A percentile compares a stretch with the other conserved stretches of the same genome.
Evolutionary conservation across 768 basidiomycete species (phyloP).

Genomic region (Tylopilus balloui): DNA sequence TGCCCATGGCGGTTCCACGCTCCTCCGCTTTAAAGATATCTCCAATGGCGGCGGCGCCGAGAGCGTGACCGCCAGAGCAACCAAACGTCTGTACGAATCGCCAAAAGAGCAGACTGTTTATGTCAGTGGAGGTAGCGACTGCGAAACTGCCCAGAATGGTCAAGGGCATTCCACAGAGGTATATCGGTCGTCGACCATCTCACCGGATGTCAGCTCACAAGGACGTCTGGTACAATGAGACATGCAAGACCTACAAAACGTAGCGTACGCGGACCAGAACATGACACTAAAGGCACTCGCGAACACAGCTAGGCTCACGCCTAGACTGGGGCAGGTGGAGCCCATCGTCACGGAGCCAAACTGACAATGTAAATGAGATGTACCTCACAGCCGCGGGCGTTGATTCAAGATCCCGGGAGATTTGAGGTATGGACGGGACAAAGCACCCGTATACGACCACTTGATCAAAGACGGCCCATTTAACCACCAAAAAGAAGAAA

Average conservation of each 20-base stretch:
- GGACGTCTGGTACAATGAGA: background rate
- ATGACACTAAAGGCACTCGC: conserved; percentile 43
- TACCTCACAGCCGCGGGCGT: conserved; percentile 57
- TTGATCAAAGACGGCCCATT: conserved; percentile 27
- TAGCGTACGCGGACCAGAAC: conserved; percentile 48
- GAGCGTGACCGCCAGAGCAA: conserved; percentile 49
- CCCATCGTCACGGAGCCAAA: background rate
- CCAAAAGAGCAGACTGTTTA: conserved; percentile 47
- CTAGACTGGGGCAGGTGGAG: conserved; percentile 32
- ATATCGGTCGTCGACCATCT: conserved; percentile 66
- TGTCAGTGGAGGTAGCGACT: conserved; percentile 46
- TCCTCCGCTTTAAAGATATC: conserved; percentile 67
- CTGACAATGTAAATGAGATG: background rate
- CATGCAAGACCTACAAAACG: conserved; percentile 41
- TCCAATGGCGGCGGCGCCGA: conserved; percentile 57
- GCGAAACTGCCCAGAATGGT: conserved; percentile 57
- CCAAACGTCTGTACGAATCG: conserved; percentile 66
- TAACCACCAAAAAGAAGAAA: background rate
- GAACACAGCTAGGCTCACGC: conserved; percentile 49
- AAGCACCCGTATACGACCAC: conserved; percentile 69
- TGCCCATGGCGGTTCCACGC: conserved; percentile 54
- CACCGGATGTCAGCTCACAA: background rate
- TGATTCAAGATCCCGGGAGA: conserved; percentile 59
- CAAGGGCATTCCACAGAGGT: conserved; percentile 55
- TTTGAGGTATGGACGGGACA: conserved; percentile 69